Base-by-base conservation (phyloP, 1,284 basidiomycete species). In the Phlebopus sp. region DNA sequence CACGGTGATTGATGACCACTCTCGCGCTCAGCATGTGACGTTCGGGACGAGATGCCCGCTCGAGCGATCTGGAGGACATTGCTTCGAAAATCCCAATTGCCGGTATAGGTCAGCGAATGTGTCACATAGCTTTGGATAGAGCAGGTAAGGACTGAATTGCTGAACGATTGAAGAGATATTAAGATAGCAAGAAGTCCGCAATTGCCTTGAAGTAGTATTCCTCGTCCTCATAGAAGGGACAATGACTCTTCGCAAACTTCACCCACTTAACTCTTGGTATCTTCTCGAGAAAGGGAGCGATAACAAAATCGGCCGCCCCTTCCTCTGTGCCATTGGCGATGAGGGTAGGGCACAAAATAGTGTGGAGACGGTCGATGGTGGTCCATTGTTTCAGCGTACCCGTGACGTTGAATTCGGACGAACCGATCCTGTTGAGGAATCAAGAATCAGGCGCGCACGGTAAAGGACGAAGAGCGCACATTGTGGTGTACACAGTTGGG, bases 381-480 rank as follows among this genome's bases (percentile, higher is more conserved):
- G 59, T 55, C 69, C 69, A 72, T 1, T 52, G 50, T 54, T 62
- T 65, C 10, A 70, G 44, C 6, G 63, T 55, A 8, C 69, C 69
- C 2, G 49, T 57, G 11, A 55, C 48, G 35, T 52, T 52, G 38
- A 71, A 66, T 46, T 64, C 61, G 2, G 59, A 62, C 1, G 62
- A 52, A 9, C 71, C 71, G 9, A 58, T 47, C 69, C 71, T 73
- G 23, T 31, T 34, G 18, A 35, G 27, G 9, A 21, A 18, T 36
- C 17, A 36, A 14, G 27, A 14, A 31, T 29, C 27, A n/a, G 2
- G 25, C 19, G 15, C 30, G n/a, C 11, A 13, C n/a, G 17, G 5
- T 34, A 27, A 30, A 37, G 23, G 36, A 11, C n/a, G 19, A 18
- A 27, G 2, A 29, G 27, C 50, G 41, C 42, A 58, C 61, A 68